Evolutionary conservation across 306 rosid species (phyloP).

Genomic region (Carpinus fangiana): DNA sequence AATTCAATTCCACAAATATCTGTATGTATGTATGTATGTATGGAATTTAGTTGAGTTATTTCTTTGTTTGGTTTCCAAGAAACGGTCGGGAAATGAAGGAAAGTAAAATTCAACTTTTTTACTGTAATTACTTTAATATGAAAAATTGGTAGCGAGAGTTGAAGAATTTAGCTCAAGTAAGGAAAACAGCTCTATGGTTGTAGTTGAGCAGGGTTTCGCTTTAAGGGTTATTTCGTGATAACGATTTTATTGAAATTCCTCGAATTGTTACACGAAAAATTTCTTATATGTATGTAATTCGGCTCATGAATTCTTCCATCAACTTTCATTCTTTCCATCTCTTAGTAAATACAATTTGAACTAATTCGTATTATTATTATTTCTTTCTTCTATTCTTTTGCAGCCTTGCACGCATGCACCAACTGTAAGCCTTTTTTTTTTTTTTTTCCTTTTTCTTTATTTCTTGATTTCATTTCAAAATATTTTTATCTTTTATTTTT

Average conservation of each 20-base stretch:
- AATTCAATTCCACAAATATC: neutral
- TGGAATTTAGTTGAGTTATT: neutral
- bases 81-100: neutral
- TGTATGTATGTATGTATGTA: neutral
- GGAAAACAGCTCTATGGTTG: neutral
- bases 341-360: neutral
- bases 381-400: constrained; percentile 12
- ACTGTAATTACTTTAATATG: neutral
- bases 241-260: neutral
- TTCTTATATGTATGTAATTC: neutral
- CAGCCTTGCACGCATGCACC: constrained; percentile 82
- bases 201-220: neutral
- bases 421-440: constrained; percentile 41
- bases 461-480: too few relatives aligned
- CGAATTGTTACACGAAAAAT: neutral
- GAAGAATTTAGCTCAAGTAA: neutral
- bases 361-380: neutral
- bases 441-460: too few relatives aligned
- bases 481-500: too few relatives aligned
- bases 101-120: neutral
- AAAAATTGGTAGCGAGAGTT: neutral
- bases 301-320: neutral
- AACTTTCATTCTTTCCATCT: neutral
- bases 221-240: neutral
- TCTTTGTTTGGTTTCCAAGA: neutral